A percentile compares a stretch with the other conserved stretches of the same genome.
These are phyloP conservation scores for Macrolepiota fuliginosa DNA, from an alignment of 768 basidiomycete species.

Conservation along the genomic window DNA sequence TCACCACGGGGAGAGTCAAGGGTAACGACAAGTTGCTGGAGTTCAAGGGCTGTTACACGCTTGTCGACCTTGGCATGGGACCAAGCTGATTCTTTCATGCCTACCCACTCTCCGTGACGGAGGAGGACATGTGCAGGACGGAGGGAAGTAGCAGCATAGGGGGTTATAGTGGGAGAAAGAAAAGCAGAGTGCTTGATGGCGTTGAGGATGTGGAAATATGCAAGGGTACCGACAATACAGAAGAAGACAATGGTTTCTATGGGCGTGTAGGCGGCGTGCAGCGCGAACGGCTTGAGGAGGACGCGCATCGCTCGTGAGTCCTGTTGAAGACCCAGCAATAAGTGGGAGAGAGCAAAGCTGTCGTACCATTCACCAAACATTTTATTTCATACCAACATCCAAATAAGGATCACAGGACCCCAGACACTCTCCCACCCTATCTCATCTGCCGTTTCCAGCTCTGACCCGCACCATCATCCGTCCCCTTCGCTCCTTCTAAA, in stretches of 20 bases:
- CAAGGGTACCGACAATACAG: constrained; percentile 85
- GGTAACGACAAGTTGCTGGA: constrained; percentile 73
- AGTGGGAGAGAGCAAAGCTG: not conserved
- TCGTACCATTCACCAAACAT: constrained; percentile 11
- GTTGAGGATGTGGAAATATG: constrained; percentile 91
- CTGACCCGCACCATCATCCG: not conserved
- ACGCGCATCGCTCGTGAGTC: constrained; percentile 42
- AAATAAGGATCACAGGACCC: not conserved
- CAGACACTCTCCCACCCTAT: not conserved
- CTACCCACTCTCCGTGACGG: constrained; percentile 58
- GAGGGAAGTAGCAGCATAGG: constrained; percentile 37
- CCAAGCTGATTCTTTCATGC: constrained; percentile 57
- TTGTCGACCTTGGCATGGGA: constrained; percentile 17
- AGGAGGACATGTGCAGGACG: constrained; percentile 57
- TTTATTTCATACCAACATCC: constrained; percentile 2
- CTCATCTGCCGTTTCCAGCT: not conserved
- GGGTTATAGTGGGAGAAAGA: constrained; percentile 47
- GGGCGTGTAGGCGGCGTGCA: constrained; percentile 70
- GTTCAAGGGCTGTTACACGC: constrained; percentile 43
- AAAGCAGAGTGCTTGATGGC: constrained; percentile 89
- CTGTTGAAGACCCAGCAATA: not conserved
- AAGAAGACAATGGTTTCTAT: constrained; percentile 91
- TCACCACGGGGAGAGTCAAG: constrained; percentile 36
- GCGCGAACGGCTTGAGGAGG: constrained; percentile 64
- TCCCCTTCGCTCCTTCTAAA: not conserved